Evolutionary conservation across 176 grass and related monocot genomes (phyloP).

Genomic region (Ensete glaucum): DNA sequence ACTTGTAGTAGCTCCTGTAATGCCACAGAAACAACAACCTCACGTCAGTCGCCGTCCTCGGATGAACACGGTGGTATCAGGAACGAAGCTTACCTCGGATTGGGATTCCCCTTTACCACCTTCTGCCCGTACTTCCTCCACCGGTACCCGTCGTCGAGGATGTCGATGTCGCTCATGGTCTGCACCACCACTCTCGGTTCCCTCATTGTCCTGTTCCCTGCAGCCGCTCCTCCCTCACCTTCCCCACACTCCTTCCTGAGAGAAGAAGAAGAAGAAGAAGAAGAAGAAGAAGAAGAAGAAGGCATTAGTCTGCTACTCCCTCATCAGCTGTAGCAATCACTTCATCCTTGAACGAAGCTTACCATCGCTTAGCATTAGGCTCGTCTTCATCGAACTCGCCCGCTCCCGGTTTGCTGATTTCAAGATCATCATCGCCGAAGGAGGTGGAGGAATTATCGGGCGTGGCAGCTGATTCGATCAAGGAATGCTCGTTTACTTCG

Average conservation of each 20-base stretch:
- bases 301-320: not conserved
- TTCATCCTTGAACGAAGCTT: not conserved
- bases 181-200: conserved; percentile 75
- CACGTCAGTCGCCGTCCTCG: not conserved
- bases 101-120: conserved; percentile 92
- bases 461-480: conserved; percentile 35
- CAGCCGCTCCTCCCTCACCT: conserved; percentile 16
- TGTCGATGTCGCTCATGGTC: conserved; percentile 79
- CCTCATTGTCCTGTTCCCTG: conserved; percentile 48
- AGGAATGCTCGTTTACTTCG: conserved; percentile 43
- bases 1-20: conserved; percentile 91
- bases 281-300: not conserved
- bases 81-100: conserved; percentile 40
- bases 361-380: conserved; percentile 63
- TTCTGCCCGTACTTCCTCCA: conserved; percentile 99
- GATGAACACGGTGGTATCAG: not conserved
- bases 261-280: too few relatives aligned
- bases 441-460: conserved; percentile 78
- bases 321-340: not conserved
- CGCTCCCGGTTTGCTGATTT: conserved; percentile 16
- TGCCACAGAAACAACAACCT: not conserved
- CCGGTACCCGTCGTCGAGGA: conserved; percentile 86
- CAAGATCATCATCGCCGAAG: conserved; percentile 59
- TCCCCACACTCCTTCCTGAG: conserved; percentile 49
- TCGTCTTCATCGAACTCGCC: conserved; percentile 63